Base-by-base conservation (phyloP, 1,284 basidiomycete genomes). In the Meripilus lineatus region DNA sequence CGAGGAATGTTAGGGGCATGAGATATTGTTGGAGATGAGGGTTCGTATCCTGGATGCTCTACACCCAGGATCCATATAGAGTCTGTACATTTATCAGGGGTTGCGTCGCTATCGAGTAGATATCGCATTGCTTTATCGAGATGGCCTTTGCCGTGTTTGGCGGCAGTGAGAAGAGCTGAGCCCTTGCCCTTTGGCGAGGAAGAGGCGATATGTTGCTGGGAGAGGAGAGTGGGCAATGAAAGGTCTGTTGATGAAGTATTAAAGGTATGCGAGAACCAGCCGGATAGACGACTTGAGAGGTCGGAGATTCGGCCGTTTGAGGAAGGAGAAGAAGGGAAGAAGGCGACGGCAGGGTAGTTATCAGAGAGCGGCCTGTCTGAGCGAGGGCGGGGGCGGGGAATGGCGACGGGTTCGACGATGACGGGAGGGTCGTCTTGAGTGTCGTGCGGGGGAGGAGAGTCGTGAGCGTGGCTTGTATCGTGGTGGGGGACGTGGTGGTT, bases 11-110 rank as follows among this genome's bases (percentile, higher is more conserved):
- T 56, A 20, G 59, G 53, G 54, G 51, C 48, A 42, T 58, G 54
- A 52, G 69, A 42, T 20, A 65, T 53, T 48, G 56, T 58, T 25
- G 63, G 66, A 2, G 69, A 74, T 3, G 71, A 64, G 32, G 73
- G 77, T 50, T 86, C 84, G 54, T 81, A 87, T 3, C 83, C 84
- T 7, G 77, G 77, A 58, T 93, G 89, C 49, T 77, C 75, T 5
- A 90, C 79, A 23, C 90, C 90, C 36, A 93, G 72, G 5, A 93
- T 65, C 89, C 89, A 93, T 34, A 93, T 93, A 0, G 83, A 76
- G 22, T 92, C 87, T 0, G 75, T 59, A 45, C 80, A 90, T 53
- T 78, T 83, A 64, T 93, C 90, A 1, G 89, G 89, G 3, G 75
- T 79, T 11, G 84, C 77, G 63, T 94, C 91, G 52, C 77, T 81